phyloP scores from a whole-genome alignment of 208 protist species.

The Crithidia mellificae region DNA sequence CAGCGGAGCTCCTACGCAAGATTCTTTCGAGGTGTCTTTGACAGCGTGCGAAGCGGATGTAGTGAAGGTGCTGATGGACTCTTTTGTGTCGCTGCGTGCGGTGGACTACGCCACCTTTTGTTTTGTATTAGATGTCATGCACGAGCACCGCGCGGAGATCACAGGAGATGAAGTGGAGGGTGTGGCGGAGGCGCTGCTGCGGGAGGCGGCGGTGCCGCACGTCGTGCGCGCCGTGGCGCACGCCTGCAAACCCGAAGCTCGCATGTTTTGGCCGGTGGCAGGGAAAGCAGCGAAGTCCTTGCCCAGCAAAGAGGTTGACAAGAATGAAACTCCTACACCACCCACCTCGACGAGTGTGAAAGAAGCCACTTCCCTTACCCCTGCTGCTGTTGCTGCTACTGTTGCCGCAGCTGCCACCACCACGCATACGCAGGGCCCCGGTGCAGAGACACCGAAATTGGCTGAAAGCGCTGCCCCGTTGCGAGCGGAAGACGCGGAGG shows the following conservation, averaged over 20 bases:
- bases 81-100: constrained; percentile 6
- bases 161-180: constrained; percentile 43
- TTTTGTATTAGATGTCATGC: constrained; percentile 17
- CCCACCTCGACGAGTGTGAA: too few species aligned
- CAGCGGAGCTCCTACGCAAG: not conserved
- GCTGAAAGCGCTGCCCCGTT: too few species aligned
- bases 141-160: constrained; percentile 33
- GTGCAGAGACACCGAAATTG: not conserved
- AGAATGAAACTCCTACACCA: too few species aligned
- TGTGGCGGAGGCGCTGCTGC: constrained; percentile 17
- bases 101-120: constrained; percentile 22
- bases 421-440: too few species aligned
- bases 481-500: too few species aligned
- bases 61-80: constrained; percentile 8
- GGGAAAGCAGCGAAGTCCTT: too few species aligned
- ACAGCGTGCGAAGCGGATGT: not conserved
- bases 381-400: too few species aligned
- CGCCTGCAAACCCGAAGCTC: constrained; percentile 29
- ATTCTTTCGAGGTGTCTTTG: not conserved
- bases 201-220: constrained; percentile 11
- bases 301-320: too few species aligned
- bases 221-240: constrained; percentile 16
- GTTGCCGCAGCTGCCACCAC: too few species aligned
- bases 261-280: constrained; percentile 21
- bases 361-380: too few species aligned